A percentile compares a stretch with the other conserved stretches of the same genome.
Evolutionary conservation across 2,329 filamentous ascomycete species (phyloP).

Genomic region (Ambrosiella xylebori): DNA sequence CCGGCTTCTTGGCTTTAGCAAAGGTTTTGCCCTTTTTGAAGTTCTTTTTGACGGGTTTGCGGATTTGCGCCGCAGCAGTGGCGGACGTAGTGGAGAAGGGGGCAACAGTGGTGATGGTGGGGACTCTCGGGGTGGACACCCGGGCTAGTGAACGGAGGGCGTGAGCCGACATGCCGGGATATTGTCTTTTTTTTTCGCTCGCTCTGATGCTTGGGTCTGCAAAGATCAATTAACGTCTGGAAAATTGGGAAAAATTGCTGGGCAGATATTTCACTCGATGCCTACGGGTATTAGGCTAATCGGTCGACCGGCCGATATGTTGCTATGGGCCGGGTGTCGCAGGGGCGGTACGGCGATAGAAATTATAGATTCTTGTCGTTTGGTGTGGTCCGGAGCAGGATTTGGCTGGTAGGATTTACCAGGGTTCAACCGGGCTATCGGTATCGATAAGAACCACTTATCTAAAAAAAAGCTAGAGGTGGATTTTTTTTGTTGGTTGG

Average conservation of each 20-base stretch:
- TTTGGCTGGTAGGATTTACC: neutral
- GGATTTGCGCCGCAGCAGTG: conserved; percentile 17
- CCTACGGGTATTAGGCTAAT: no score
- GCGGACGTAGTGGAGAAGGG: conserved; percentile 25
- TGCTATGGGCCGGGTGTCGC: neutral
- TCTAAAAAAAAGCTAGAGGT: neutral
- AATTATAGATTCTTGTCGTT: neutral
- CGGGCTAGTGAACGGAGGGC: conserved; percentile 27
- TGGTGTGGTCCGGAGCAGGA: neutral
- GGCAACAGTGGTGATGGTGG: conserved; percentile 18
- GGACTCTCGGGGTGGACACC: conserved; percentile 20
- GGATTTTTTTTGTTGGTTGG: neutral
- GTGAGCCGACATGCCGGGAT: conserved; percentile 23
- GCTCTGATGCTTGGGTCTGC: no score
- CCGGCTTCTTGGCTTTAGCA: conserved; percentile 30
- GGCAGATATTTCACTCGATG: no score
- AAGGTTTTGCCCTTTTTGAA: conserved; percentile 34
- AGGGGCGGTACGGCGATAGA: neutral
- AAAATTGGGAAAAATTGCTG: no score
- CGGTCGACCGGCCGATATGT: neutral
- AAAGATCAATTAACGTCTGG: no score
- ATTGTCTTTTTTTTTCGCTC: no score
- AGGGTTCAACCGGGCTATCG: neutral
- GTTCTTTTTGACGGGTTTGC: conserved; percentile 25
- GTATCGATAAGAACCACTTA: neutral